These are phyloP conservation scores for Jatropha curcas DNA, from an alignment of 345 rosid species.

Conservation along the genomic window DNA sequence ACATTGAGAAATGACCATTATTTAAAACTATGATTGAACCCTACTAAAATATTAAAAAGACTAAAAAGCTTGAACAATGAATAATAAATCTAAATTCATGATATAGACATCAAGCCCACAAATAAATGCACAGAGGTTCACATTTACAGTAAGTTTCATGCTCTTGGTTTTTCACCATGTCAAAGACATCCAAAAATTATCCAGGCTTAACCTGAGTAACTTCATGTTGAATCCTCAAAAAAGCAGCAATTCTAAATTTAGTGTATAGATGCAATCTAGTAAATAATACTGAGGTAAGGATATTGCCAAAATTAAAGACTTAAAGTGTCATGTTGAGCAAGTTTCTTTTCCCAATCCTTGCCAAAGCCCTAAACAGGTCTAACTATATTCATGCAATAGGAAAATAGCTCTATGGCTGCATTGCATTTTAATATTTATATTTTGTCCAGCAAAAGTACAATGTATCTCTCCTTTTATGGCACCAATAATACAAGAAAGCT, in stretches of 20 bases:
- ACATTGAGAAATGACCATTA: not conserved
- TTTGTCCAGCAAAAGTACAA: not conserved
- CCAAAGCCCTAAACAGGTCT: not conserved
- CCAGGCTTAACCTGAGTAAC: not conserved
- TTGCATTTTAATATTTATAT: slow-evolving; percentile 8
- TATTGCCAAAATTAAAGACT: not conserved
- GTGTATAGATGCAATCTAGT: not conserved
- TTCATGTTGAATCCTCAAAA: not conserved
- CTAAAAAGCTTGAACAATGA: not conserved
- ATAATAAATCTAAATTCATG: not conserved
- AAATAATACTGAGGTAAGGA: not conserved
- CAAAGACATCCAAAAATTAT: not conserved
- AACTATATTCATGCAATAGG: not conserved
- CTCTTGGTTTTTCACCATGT: not conserved
- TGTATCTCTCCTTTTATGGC: not conserved
- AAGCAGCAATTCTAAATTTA: not conserved
- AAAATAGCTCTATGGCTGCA: not conserved
- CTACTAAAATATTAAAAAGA: not conserved
- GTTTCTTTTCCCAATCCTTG: not conserved
- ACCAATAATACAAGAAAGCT: not conserved
- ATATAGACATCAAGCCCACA: not conserved
- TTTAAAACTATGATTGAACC: not conserved
- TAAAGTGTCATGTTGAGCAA: not conserved
- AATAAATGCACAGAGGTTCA: not conserved
- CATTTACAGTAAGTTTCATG: not conserved